phyloP scores from a whole-genome alignment of 108 stramenopile genomes.

The Aureococcus anophagefferens region DNA sequence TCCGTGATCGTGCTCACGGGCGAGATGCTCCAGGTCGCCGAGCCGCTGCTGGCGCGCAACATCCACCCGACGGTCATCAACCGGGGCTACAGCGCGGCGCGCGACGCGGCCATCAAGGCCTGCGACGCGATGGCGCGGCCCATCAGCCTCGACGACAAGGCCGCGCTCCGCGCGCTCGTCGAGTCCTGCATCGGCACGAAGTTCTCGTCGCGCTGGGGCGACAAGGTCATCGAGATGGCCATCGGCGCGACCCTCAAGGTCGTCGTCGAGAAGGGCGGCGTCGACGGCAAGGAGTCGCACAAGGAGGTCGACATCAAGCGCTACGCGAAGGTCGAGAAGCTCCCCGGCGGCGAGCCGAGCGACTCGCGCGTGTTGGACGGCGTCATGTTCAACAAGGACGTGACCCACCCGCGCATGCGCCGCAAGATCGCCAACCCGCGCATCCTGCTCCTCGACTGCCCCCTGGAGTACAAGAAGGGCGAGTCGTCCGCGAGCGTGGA shows the following conservation, averaged over 20 bases:
- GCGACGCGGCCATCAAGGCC: slow-evolving; percentile 75
- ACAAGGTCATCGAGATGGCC: slow-evolving; percentile 91
- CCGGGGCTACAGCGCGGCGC: slow-evolving; percentile 82
- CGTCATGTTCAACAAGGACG: slow-evolving; percentile 99
- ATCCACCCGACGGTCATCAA: slow-evolving; percentile 97
- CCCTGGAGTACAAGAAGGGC: slow-evolving; percentile 99
- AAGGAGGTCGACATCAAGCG: slow-evolving; percentile 96
- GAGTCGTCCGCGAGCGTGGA: slow-evolving; percentile 97
- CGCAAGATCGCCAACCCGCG: slow-evolving; percentile 96
- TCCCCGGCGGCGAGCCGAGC: slow-evolving; percentile 89
- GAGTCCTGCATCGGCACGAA: slow-evolving; percentile 92
- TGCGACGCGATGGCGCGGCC: slow-evolving; percentile 72
- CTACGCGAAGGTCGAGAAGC: slow-evolving; percentile 98
- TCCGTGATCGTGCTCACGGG: slow-evolving; percentile 98
- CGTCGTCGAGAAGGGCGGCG: slow-evolving; percentile 22
- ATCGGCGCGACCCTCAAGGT: slow-evolving; percentile 87
- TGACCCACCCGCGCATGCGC: slow-evolving; percentile 95
- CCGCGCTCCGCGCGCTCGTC: slow-evolving; percentile 75
- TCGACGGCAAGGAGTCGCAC: slow-evolving; percentile 19
- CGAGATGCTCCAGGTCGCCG: slow-evolving; percentile 91
- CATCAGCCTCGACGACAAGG: slow-evolving; percentile 77
- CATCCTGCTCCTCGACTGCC: slow-evolving; percentile 90
- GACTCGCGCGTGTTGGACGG: slow-evolving; percentile 89
- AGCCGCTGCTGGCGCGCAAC: slow-evolving; percentile 79
- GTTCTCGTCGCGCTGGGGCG: slow-evolving; percentile 90